Conservation (phyloP, 139 green algal genomes). For the Chloropicon primus region DNA sequence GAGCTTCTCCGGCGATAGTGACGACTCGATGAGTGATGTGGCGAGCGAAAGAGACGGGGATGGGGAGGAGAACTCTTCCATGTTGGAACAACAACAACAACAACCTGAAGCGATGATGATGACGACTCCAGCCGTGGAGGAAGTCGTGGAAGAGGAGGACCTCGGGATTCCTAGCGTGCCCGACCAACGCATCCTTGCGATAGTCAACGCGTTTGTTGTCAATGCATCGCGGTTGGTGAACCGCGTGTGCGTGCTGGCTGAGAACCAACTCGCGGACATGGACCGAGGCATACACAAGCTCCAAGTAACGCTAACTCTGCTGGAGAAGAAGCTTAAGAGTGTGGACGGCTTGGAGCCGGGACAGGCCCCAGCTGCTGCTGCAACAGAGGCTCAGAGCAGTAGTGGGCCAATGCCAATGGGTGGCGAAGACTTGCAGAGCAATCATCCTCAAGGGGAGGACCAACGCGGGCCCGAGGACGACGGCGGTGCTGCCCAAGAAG, state of each 20-base stretch:
- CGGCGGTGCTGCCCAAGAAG: too few relatives aligned
- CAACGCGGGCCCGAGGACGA: too few relatives aligned
- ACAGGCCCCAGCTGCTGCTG: not conserved
- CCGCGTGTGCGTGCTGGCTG: not conserved
- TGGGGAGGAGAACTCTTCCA: not conserved
- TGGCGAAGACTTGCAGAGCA: too few relatives aligned
- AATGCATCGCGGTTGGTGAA: not conserved
- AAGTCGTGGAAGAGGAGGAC: not conserved
- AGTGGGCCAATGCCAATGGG: too few relatives aligned
- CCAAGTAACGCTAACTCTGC: not conserved
- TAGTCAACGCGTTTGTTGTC: not conserved
- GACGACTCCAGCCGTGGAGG: not conserved
- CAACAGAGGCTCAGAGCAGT: not conserved
- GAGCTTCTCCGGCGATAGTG: not conserved
- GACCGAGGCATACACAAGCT: not conserved
- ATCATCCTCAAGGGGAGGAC: too few relatives aligned
- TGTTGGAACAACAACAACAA: too few relatives aligned
- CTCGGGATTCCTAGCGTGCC: not conserved
- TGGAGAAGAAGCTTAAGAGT: not conserved
- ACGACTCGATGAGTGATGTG: not conserved
- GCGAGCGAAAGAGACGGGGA: not conserved
- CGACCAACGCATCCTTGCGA: not conserved
- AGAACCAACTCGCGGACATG: not conserved
- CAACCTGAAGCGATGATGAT: not conserved
- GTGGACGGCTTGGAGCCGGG: not conserved